Evolutionary conservation across 805 yeast species (phyloP).

Genomic region (Brettanomyces bruxellensis): DNA sequence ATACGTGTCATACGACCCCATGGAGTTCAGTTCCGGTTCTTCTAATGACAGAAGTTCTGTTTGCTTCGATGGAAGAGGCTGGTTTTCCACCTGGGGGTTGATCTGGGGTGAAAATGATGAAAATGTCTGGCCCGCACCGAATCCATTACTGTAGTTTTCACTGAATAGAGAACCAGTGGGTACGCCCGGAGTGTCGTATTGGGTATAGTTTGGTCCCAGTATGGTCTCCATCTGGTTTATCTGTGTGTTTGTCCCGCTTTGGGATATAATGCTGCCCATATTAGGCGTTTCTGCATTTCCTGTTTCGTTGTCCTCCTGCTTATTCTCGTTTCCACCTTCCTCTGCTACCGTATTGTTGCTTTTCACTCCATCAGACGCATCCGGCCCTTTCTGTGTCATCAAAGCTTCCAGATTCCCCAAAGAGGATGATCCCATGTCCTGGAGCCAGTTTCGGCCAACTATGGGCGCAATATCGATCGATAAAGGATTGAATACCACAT

Average conservation of each 20-base stretch:
- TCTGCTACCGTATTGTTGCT: neutral
- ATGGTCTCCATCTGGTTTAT: too few species aligned
- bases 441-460: neutral
- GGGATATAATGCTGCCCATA: too few species aligned
- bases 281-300: too few species aligned
- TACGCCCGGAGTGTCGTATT: too few species aligned
- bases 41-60: neutral
- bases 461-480: slow-evolving; percentile 12
- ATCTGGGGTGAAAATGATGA: neutral
- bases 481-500: slow-evolving; percentile 22
- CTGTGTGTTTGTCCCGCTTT: too few species aligned
- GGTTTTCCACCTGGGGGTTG: neutral
- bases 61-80: neutral
- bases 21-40: slow-evolving; percentile 2
- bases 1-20: slow-evolving; percentile 3
- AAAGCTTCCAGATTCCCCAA: neutral
- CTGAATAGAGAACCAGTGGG: too few species aligned
- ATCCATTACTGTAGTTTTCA: neutral
- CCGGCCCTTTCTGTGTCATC: neutral
- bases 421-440: slow-evolving; percentile 1
- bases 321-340: too few species aligned
- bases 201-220: too few species aligned
- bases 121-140: neutral
- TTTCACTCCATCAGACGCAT: neutral
- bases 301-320: too few species aligned